phyloP scores from a whole-genome alignment of 108 stramenopile species.

The Hondaea fermentalgiana region DNA sequence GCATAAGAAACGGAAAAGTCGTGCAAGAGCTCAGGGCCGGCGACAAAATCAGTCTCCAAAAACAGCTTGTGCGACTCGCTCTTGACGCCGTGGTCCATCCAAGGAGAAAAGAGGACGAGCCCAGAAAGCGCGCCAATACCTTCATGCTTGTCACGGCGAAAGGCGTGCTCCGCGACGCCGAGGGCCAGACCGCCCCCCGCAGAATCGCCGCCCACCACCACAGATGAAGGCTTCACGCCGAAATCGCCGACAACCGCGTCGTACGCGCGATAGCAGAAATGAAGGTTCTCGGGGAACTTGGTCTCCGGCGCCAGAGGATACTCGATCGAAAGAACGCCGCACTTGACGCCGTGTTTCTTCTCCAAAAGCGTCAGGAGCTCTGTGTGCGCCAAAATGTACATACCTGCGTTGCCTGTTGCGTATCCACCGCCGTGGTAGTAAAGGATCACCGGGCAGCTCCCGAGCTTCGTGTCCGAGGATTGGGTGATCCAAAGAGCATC shows the following conservation, averaged over 20 bases:
- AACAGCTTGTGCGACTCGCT: not conserved
- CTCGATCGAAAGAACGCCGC: not conserved
- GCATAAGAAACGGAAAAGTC: not conserved
- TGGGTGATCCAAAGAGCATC: not conserved
- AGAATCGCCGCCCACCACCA: not conserved
- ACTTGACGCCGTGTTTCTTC: not conserved
- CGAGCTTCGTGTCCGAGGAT: not conserved
- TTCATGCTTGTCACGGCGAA: not conserved
- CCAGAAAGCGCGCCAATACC: not conserved
- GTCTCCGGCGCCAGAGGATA: conserved; percentile 1
- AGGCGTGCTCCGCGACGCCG: not conserved
- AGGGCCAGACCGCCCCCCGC: not conserved
- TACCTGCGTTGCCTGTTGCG: not conserved
- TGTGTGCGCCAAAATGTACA: not conserved
- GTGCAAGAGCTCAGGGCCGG: not conserved
- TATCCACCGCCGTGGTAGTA: conserved; percentile 1
- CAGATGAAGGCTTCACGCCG: not conserved
- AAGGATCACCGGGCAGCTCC: not conserved
- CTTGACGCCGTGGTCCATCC: not conserved
- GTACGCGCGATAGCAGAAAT: not conserved
- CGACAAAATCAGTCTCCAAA: not conserved
- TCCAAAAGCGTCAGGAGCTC: not conserved
- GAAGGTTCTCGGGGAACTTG: not conserved
- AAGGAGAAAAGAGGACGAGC: not conserved
- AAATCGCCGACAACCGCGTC: not conserved